phyloP scores from a whole-genome alignment of 345 rosid genomes.

The Brassica rapa region DNA sequence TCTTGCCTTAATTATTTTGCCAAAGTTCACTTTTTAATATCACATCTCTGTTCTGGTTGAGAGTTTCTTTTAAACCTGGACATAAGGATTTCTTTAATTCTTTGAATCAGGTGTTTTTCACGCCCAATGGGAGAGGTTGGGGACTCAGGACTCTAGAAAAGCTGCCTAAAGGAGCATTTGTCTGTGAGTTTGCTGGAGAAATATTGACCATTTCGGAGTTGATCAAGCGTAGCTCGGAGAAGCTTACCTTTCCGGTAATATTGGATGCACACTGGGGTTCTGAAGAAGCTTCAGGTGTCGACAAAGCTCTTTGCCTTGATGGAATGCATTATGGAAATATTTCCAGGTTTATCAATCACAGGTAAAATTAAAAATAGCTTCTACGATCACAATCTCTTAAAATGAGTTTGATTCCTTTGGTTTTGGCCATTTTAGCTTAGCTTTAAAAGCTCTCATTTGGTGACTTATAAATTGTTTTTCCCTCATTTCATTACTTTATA shows the following conservation, averaged over 20 bases:
- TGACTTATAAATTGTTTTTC: constrained; percentile 3
- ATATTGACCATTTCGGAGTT: constrained; percentile 71
- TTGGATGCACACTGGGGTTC: constrained; percentile 92
- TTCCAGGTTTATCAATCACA: constrained; percentile 88
- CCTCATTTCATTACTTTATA: not conserved
- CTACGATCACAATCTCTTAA: not conserved
- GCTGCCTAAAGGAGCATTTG: constrained; percentile 77
- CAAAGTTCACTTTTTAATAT: not conserved
- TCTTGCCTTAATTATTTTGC: not conserved
- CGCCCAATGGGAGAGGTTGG: constrained; percentile 80
- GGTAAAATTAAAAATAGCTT: constrained; percentile 52
- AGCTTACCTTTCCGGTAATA: constrained; percentile 55
- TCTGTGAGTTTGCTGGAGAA: constrained; percentile 89
- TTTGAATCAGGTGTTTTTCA: constrained; percentile 61
- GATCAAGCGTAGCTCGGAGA: constrained; percentile 49
- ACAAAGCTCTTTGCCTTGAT: constrained; percentile 83
- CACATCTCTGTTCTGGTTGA: not conserved
- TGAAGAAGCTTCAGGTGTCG: constrained; percentile 50
- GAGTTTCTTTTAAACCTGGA: not conserved
- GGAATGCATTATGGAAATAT: constrained; percentile 75
- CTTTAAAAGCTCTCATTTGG: not conserved
- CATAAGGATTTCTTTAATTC: not conserved
- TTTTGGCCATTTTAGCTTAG: constrained; percentile 4
- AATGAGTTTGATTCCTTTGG: not conserved
- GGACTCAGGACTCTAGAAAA: constrained; percentile 69